phyloP scores from a whole-genome alignment of 352 stramenopile genomes.

The Albugo laibachii region DNA sequence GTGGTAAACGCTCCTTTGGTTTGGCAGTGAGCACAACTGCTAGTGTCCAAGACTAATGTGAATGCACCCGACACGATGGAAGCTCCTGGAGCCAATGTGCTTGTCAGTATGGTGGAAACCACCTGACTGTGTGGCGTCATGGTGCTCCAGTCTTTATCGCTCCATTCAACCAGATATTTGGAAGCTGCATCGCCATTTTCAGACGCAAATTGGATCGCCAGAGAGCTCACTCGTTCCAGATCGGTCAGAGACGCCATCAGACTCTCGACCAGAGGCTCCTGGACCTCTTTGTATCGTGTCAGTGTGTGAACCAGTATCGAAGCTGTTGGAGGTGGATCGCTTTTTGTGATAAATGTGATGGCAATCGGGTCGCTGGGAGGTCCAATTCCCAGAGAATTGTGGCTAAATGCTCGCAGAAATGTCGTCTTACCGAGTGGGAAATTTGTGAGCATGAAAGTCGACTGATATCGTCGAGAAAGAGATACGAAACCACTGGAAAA shows the following conservation, averaged over 20 bases:
- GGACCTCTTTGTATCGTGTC: slow-evolving; percentile 18
- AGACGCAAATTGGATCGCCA: slow-evolving; percentile 71
- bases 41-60: slow-evolving; percentile 73
- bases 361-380: slow-evolving; percentile 34
- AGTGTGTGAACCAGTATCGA: slow-evolving; percentile 29
- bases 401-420: slow-evolving; percentile 77
- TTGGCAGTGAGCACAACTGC: slow-evolving; percentile 46
- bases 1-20: slow-evolving; percentile 40
- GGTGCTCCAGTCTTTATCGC: slow-evolving; percentile 40
- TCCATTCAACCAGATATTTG: slow-evolving; percentile 90
- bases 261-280: slow-evolving; percentile 7
- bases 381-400: slow-evolving; percentile 87
- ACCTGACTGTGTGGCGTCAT: slow-evolving; percentile 43
- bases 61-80: slow-evolving; percentile 41
- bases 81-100: slow-evolving; percentile 1
- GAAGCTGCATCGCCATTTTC: slow-evolving; percentile 50
- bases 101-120: slow-evolving; percentile 23
- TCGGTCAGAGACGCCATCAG: neutral
- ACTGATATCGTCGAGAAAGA: slow-evolving; percentile 28
- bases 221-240: slow-evolving; percentile 34
- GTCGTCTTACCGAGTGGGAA: slow-evolving; percentile 77
- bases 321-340: slow-evolving; percentile 67
- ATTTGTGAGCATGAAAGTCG: slow-evolving; percentile 56
- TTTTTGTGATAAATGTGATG: slow-evolving; percentile 67
- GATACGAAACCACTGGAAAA: slow-evolving; percentile 23